Base-by-base conservation (phyloP, 495 filamentous ascomycete genomes). In the Poronia punctata region DNA sequence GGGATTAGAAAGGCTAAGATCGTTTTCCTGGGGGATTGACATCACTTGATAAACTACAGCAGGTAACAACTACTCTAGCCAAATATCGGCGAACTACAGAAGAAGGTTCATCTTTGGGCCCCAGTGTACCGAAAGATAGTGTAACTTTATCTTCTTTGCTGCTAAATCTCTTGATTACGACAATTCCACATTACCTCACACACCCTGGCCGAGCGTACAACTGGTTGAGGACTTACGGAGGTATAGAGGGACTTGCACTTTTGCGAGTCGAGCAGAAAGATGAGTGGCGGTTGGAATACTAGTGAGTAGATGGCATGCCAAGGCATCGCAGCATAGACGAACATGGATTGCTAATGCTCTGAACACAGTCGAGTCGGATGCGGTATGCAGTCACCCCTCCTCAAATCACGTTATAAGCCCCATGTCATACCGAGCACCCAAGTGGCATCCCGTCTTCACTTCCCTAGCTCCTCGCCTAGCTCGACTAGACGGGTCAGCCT, bases 301-400 rank as follows among this genome's bases (percentile, higher is more conserved):
- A 75, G 71, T 75, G 56, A 54, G 65, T 54, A 45, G n/a, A n/a
- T n/a, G n/a, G 35, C 34, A 45, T 38, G 35, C 42, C 28, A 18
- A 38, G 35, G 35, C 27, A 4, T 33, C 26, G 41, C 41, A 31
- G 23, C 36, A 12, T 23, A 18, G 24, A 21, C 17, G 14, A 21
- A 24, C 20, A 20, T 3, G 18, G 18, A 46, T n/a, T 30, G 48
- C 59, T 62, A 46, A 61, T 45, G 75, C 77, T 50, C 38, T 32
- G 46, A 38, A 33, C 48, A 79, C 76, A 59, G 93, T 97, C 56
- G 90, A 97, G 64, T 94, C 87, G 38, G 90, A 97, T 67, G 90
- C 89, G 63, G 88, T 89, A 75, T 51, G 72, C 34, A n/a, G n/a
- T 21, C 43, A 29, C 19, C 41, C 31, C 38, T 46, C 37, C 27